These are phyloP conservation scores for Alternaria gaisen DNA, from an alignment of 2,329 filamentous ascomycete species.

Conservation along the genomic window DNA sequence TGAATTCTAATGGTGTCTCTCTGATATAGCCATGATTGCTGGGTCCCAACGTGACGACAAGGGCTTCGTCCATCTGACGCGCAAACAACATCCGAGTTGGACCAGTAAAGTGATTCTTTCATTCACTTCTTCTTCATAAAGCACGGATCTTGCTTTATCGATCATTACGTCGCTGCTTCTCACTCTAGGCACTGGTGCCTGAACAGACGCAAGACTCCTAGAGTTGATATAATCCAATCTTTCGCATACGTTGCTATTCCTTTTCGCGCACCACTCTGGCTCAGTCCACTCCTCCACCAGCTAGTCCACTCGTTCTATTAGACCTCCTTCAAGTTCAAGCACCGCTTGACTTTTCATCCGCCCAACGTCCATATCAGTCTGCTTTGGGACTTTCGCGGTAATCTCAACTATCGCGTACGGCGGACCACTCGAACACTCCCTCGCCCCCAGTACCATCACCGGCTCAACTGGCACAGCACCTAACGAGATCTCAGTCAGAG, in stretches of 20 bases:
- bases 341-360: too few species aligned
- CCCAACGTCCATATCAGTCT: accelerated
- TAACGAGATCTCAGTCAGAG: neutral
- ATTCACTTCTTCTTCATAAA: neutral
- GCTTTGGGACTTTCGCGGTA: too few species aligned
- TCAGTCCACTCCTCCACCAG: neutral
- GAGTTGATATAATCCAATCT: neutral
- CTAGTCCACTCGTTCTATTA: neutral
- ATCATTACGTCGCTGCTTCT: neutral
- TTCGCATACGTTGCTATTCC: neutral
- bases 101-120: neutral
- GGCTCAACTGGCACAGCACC: neutral
- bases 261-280: neutral
- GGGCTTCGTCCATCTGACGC: neutral
- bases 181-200: neutral
- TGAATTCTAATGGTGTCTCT: neutral
- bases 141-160: neutral
- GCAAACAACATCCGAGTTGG: neutral
- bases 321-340: neutral
- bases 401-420: neutral
- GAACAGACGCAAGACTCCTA: neutral
- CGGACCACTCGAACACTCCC: neutral
- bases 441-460: neutral
- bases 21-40: neutral
- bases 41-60: neutral